Percentiles rank a stretch among this genome's conserved stretches.
Evolutionary conservation across 208 protist species (phyloP).

Genomic region (Wallacemonas sp.): DNA sequence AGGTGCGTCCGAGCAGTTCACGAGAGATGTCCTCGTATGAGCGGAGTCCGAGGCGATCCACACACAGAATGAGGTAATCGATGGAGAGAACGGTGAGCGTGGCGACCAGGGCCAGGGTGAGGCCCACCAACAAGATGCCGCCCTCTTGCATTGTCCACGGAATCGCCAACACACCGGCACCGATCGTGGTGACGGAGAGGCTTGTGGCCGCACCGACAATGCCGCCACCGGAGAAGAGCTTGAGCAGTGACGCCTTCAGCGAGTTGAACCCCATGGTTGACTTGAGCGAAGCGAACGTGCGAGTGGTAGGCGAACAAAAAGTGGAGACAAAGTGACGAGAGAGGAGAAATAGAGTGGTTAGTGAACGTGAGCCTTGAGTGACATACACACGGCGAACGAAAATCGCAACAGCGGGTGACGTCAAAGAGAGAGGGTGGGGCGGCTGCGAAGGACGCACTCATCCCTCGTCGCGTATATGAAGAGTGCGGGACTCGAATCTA

Average conservation of each 20-base stretch:
- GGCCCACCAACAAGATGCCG: conserved; percentile 51
- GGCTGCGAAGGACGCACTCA: neutral
- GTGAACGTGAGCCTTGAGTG: no score
- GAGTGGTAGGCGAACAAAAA: neutral
- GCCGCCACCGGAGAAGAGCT: conserved; percentile 24
- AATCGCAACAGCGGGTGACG: neutral
- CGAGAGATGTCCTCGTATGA: conserved; percentile 84
- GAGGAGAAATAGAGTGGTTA: no score
- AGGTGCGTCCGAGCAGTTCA: conserved; percentile 60
- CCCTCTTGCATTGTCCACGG: conserved; percentile 64
- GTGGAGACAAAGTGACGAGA: no score
- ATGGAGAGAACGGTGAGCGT: conserved; percentile 66
- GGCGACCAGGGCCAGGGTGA: conserved; percentile 43
- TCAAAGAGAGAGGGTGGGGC: neutral
- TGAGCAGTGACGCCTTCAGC: conserved; percentile 2
- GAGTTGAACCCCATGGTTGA: conserved; percentile 1
- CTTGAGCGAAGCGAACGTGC: no score
- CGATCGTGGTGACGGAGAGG: conserved; percentile 72
- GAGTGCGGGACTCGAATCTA: no score
- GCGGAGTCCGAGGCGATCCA: conserved; percentile 52
- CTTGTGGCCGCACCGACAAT: conserved; percentile 54
- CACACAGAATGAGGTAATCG: conserved; percentile 74
- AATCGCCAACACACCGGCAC: conserved; percentile 63
- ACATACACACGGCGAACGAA: no score
- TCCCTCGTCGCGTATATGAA: neutral